A percentile compares a stretch with the other conserved stretches of the same genome.
Conservation (phyloP, 495 filamentous ascomycete species). For the Penicillium macrosclerotiorum region DNA sequence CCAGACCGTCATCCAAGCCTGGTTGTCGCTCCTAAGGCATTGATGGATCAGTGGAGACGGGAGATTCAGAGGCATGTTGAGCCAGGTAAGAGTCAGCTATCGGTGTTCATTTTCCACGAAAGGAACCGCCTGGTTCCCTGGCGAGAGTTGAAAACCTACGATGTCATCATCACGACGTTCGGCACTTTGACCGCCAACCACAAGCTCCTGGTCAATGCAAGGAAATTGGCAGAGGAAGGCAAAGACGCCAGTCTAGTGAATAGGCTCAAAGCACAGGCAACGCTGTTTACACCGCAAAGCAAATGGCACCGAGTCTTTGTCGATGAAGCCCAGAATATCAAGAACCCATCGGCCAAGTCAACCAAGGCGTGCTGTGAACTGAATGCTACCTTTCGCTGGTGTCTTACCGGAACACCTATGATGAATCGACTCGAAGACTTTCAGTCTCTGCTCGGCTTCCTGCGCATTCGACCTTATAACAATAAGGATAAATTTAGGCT, state of each 20-base stretch:
- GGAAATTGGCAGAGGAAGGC: slow-evolving; percentile 38
- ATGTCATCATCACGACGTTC: slow-evolving; percentile 89
- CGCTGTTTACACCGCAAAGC: slow-evolving; percentile 61
- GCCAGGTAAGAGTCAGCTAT: slow-evolving; percentile 55
- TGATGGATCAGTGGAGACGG: slow-evolving; percentile 86
- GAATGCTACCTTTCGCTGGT: slow-evolving; percentile 67
- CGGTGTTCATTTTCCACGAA: slow-evolving; percentile 65
- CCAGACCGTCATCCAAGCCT: slow-evolving; percentile 73
- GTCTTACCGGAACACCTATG: slow-evolving; percentile 92
- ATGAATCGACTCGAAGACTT: slow-evolving; percentile 85
- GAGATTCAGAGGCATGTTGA: slow-evolving; percentile 77
- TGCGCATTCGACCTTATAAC: slow-evolving; percentile 78
- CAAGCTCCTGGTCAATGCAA: slow-evolving; percentile 50
- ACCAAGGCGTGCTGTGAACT: slow-evolving; percentile 62
- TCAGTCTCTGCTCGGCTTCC: slow-evolving; percentile 78
- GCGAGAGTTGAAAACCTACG: slow-evolving; percentile 61
- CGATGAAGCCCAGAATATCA: slow-evolving; percentile 93
- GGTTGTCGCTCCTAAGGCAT: slow-evolving; percentile 81
- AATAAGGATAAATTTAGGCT: slow-evolving; percentile 59
- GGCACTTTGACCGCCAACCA: slow-evolving; percentile 70
- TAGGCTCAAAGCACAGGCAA: slow-evolving; percentile 37
- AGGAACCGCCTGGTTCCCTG: slow-evolving; percentile 55
- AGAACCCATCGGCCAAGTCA: slow-evolving; percentile 72
- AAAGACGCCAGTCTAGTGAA: slow-evolving; percentile 16
- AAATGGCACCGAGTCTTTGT: slow-evolving; percentile 84